Base-by-base conservation (phyloP, 139 green algal genomes). In the Desmodesmus armatus region DNA sequence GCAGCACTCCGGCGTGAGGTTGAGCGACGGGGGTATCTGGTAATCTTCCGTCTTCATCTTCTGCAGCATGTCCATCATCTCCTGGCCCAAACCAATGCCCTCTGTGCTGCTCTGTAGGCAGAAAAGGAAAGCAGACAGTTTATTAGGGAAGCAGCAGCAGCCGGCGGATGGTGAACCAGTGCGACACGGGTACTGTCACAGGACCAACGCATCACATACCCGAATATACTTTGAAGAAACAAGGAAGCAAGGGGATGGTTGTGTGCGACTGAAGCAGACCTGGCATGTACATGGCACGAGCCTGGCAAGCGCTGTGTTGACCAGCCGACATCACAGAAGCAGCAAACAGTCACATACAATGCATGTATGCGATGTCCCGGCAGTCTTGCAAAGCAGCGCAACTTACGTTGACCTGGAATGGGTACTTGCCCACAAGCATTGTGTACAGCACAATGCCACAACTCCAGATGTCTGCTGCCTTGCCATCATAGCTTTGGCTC, bases 371-470 rank as follows among this genome's bases (percentile, higher is more conserved):
- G n/a, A 69, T 69, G 0, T 69, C n/a, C n/a, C 37, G 17, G 4
- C 35, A 29, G n/a, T 39, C n/a, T 29, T 69, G 17, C n/a, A 39
- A 39, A 29, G 35, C 37, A 3, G n/a, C 60, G n/a, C 60, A n/a
- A 15, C 60, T 29, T 27, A 39, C 60, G 21, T 69, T n/a, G n/a
- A 67, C 69, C 2, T 5, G 39, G 41, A 58, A 77, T 13, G 73
- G 49, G 0, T 49, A 49, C 44, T 17, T 3, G 15, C 96, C 95
- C 15, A 82, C 90, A 25, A 95, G 84, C 51, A 94, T 74, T 15
- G 94, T 92, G 88, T 95, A 95, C 37, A 90, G 84, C 27, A 94
- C 92, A 43, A 96, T 89, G 23, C 92, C 92, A 19, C 88, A 73
- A 27, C 84, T 92, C 92, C 92, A 96, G 13, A 96, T 65, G 75